Conservation (phyloP, 179 eudicot genomes). For the Actinidia arguta region DNA sequence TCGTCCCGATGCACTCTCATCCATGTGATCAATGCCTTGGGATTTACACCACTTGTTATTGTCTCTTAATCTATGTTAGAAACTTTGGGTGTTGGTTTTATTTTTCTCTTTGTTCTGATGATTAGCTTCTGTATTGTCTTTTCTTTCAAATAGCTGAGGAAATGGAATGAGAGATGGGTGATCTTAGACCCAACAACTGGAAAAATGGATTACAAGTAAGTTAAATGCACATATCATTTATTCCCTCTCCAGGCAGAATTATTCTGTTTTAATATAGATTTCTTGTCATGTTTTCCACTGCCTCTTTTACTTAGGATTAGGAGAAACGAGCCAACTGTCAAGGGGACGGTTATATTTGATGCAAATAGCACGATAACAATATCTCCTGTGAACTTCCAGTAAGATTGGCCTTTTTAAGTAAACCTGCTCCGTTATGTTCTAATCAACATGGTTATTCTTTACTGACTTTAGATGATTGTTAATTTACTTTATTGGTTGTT, state of each 20-base stretch:
- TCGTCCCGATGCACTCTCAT: too few relatives aligned
- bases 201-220: conserved; percentile 99
- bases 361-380: conserved; percentile 87
- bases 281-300: not conserved
- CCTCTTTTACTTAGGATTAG: conserved; percentile 54
- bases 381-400: conserved; percentile 99
- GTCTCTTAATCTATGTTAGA: not conserved
- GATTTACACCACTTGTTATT: not conserved
- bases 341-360: conserved; percentile 86
- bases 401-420: conserved; percentile 35
- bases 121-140: conserved; percentile 15
- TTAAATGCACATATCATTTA: conserved; percentile 10
- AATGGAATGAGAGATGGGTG: conserved; percentile 99
- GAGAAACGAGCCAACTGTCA: conserved; percentile 91
- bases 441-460: conserved; percentile 2
- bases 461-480: conserved; percentile 24
- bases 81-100: not conserved
- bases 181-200: conserved; percentile 98
- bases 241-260: conserved; percentile 2
- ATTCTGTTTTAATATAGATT: conserved; percentile 7
- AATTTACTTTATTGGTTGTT: conserved; percentile 27
- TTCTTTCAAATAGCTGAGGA: conserved; percentile 66
- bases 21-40: not conserved
- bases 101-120: conserved; percentile 16
- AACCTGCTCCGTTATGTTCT: not conserved